A percentile compares a stretch with the other conserved stretches of the same genome.
Conservation (phyloP, 1,139 yeast species). For the Lodderomyces beijingensis region DNA sequence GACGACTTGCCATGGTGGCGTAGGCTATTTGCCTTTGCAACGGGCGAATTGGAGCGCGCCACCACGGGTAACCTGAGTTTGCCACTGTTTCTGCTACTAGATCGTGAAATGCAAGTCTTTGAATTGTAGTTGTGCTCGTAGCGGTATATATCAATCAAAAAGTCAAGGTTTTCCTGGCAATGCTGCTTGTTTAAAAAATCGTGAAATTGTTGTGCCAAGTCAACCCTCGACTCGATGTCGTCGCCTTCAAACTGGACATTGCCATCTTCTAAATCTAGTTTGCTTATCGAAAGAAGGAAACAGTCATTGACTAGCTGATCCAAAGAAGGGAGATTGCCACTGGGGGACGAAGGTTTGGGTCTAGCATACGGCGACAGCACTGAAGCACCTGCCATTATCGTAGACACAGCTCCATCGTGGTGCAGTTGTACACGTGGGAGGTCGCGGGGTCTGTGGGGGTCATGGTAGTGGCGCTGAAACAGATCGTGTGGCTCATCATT, state of each 20-base stretch:
- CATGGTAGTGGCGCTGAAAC: too few relatives aligned
- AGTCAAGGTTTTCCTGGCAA: conserved; percentile 44
- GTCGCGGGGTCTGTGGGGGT: too few relatives aligned
- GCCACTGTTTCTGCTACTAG: conserved; percentile 3
- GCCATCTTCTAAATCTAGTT: conserved; percentile 8
- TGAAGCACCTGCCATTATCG: too few relatives aligned
- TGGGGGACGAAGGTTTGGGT: background rate
- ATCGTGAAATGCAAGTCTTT: conserved; percentile 2
- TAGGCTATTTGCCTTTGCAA: background rate
- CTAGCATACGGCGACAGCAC: too few relatives aligned
- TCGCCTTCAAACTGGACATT: background rate
- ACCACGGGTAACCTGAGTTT: background rate
- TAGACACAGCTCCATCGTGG: too few relatives aligned
- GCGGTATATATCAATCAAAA: conserved; percentile 42
- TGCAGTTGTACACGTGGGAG: too few relatives aligned
- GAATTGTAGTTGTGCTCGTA: conserved; percentile 35
- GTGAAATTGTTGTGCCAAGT: conserved; percentile 18
- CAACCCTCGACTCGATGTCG: conserved; percentile 12
- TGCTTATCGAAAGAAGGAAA: conserved; percentile 19
- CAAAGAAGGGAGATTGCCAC: conserved; percentile 14
- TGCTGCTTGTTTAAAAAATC: conserved; percentile 24
- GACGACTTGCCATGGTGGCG: conserved; percentile 3
- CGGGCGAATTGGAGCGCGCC: background rate
- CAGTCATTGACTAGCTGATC: conserved; percentile 26
- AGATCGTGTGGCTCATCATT: too few relatives aligned